Base-by-base conservation (phyloP, 202 grass and related monocot species). In the Schoenoplectus triqueter region DNA sequence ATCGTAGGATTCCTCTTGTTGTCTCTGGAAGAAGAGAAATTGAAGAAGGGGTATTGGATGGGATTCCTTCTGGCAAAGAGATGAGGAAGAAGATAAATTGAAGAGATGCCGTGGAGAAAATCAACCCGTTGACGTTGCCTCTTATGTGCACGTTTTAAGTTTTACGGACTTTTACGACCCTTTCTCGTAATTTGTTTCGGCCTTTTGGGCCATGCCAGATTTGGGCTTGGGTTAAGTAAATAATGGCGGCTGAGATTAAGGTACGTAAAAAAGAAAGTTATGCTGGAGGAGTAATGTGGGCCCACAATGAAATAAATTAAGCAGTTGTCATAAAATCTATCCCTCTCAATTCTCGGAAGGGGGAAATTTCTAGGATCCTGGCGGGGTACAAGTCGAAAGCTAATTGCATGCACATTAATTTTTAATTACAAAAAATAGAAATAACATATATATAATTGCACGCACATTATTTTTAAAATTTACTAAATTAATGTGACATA, bases 1-100 rank as follows among this genome's bases (percentile, higher is more conserved):
- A 97, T 97, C 18, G 86, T 68, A 78, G 11, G 7, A 78, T 61
- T 66, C 20, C 68, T 40, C 31, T 1, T 63, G 20, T 62, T 22
- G 7, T 7, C 48, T 15, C 4, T 4, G 47, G 15, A 10, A 64
- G n/a, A 46, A 63, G 67, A 13, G 3, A 10, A 69, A 54, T 31
- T 31, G 31, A 31, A 31, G 31, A 56, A 7, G 14, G 31, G 59
- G 15, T 17, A 47, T 48, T 13, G 39, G 6, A 22, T 14, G 22
- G 7, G 21, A 78, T 75, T 75, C 50, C 39, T 86, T 66, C 1
- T 68, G 2, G 84, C 55, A 79, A 9, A 51, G 10, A 69, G 57
- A 67, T 6, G 84, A 78, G 7, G 69, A 76, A 47, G 85, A 86
- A 22, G 18, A 64, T 76, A 80, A 11, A 66, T 66, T 39, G 64